phyloP scores from a whole-genome alignment of 768 basidiomycete species.

The Agaricus sinodeliciosus region DNA sequence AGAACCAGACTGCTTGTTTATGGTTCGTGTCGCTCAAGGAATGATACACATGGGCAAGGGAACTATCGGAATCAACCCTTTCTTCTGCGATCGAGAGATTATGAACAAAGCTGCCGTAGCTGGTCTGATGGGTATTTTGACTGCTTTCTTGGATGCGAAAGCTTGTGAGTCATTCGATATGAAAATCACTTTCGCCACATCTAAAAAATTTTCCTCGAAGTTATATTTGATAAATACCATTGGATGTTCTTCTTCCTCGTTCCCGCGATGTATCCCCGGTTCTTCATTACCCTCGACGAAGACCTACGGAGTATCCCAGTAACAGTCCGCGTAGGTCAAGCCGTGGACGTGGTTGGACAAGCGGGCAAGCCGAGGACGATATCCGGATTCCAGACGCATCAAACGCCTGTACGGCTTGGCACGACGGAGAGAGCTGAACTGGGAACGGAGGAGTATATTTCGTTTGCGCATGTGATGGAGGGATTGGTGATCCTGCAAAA shows the following conservation, averaged over 20 bases:
- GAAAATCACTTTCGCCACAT: not conserved
- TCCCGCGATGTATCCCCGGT: conserved; percentile 96
- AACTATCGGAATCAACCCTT: conserved; percentile 93
- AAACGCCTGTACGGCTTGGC: conserved; percentile 91
- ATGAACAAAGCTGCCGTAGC: conserved; percentile 88
- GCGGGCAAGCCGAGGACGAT: conserved; percentile 96
- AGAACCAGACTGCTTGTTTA: conserved; percentile 94
- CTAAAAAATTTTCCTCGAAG: conserved; percentile 31
- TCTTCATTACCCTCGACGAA: conserved; percentile 96
- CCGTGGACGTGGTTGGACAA: conserved; percentile 95
- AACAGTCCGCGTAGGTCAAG: conserved; percentile 94
- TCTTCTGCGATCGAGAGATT: conserved; percentile 88
- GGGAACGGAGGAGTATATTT: conserved; percentile 94
- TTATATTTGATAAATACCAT: conserved; percentile 91
- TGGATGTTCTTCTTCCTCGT: conserved; percentile 99
- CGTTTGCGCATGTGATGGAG: conserved; percentile 85
- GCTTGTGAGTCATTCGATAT: conserved; percentile 59
- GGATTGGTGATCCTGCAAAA: conserved; percentile 89
- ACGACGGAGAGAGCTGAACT: conserved; percentile 93
- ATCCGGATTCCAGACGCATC: conserved; percentile 97
- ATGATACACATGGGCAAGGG: conserved; percentile 99
- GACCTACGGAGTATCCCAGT: conserved; percentile 80
- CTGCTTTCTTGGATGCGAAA: conserved; percentile 92
- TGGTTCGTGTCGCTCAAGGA: conserved; percentile 93
- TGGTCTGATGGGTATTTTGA: conserved; percentile 80